phyloP scores from a whole-genome alignment of 108 stramenopile species.

The Bacterosira constricta region DNA sequence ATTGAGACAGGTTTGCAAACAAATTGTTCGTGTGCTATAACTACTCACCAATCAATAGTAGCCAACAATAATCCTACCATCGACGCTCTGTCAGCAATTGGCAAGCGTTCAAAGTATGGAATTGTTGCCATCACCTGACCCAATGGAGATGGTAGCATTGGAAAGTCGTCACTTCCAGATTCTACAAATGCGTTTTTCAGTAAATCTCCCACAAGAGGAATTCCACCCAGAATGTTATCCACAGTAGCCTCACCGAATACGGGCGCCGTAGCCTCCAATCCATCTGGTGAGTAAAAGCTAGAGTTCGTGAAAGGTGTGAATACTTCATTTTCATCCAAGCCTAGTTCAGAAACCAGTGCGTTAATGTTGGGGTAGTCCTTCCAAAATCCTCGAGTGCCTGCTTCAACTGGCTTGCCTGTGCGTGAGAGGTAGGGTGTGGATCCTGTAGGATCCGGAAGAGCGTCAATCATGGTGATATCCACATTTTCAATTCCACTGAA shows the following conservation, averaged over 20 bases:
- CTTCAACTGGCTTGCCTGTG: conserved; percentile 79
- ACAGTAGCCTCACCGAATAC: conserved; percentile 75
- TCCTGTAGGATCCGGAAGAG: conserved; percentile 83
- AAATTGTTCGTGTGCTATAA: no score
- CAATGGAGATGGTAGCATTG: conserved; percentile 84
- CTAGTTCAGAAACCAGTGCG: conserved; percentile 67
- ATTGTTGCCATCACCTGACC: conserved; percentile 90
- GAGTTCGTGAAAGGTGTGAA: conserved; percentile 92
- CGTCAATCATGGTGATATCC: conserved; percentile 86
- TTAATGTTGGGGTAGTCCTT: conserved; percentile 96
- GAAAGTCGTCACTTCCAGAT: conserved; percentile 41
- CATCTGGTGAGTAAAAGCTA: conserved; percentile 92
- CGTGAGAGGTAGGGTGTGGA: conserved; percentile 68
- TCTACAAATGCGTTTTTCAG: background rate
- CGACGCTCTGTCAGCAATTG: conserved; percentile 80
- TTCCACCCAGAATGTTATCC: conserved; percentile 39
- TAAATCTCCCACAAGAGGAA: conserved; percentile 18
- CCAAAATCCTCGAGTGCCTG: conserved; percentile 93
- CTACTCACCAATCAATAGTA: conserved; percentile 74
- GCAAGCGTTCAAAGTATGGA: conserved; percentile 90
- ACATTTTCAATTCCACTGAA: conserved; percentile 46
- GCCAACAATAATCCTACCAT: conserved; percentile 91
- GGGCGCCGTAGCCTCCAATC: conserved; percentile 90
- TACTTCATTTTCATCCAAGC: conserved; percentile 66
- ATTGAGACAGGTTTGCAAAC: no score